These are phyloP conservation scores for Penicillium sp. DNA, from an alignment of 2,329 filamentous ascomycete genomes.

Conservation along the genomic window DNA sequence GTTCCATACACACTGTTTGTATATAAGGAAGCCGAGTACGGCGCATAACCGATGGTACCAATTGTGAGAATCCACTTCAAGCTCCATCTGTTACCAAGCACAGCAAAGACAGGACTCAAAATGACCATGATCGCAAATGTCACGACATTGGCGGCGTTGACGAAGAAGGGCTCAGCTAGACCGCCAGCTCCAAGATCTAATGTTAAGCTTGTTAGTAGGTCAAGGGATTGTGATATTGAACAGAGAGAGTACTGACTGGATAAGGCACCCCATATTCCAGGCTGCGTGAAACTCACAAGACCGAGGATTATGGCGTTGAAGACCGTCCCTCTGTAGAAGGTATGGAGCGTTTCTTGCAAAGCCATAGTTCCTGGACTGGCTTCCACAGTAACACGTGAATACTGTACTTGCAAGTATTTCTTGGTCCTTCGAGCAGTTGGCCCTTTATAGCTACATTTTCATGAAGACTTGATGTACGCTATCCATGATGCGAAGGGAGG, in stretches of 20 bases:
- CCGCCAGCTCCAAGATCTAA: no score
- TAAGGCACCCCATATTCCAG: neutral
- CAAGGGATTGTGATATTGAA: no score
- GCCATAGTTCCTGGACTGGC: no score
- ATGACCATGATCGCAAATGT: constrained; percentile 56
- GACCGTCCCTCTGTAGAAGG: neutral
- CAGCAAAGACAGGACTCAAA: constrained; percentile 46
- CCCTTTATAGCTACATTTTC: no score
- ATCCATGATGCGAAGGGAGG: no score
- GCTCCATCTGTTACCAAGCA: constrained; percentile 46
- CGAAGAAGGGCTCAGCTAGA: constrained; percentile 26
- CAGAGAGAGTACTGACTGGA: neutral
- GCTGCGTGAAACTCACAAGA: neutral
- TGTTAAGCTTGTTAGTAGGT: no score
- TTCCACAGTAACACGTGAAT: no score
- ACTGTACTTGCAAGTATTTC: no score
- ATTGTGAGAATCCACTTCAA: constrained; percentile 45
- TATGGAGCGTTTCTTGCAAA: no score
- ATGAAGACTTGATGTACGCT: no score
- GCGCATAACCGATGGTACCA: constrained; percentile 51
- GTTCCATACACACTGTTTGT: neutral
- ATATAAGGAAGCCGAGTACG: constrained; percentile 52
- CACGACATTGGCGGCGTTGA: constrained; percentile 50
- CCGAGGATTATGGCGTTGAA: neutral
- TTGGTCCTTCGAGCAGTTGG: no score